phyloP scores from a whole-genome alignment of 1,139 yeast species.

The Sugiyamaella novakii region DNA sequence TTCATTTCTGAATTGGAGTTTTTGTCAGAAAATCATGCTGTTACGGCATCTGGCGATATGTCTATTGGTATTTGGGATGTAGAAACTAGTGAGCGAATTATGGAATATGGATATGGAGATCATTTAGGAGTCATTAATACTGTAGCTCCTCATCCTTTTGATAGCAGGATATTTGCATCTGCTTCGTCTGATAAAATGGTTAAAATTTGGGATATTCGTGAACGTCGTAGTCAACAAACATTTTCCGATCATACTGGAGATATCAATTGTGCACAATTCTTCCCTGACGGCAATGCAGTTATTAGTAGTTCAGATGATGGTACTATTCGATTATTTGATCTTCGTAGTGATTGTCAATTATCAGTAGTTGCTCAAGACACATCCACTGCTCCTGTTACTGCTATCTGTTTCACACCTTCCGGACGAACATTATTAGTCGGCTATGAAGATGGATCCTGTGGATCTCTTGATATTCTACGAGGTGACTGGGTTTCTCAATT shows the following conservation, averaged over 20 bases:
- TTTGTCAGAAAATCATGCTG: conserved; percentile 54
- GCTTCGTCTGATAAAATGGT: conserved; percentile 94
- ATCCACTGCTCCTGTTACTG: conserved; percentile 47
- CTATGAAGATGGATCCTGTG: conserved; percentile 73
- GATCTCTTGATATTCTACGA: conserved; percentile 77
- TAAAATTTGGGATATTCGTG: conserved; percentile 93
- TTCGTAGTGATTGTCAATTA: conserved; percentile 75
- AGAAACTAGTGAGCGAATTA: conserved; percentile 54
- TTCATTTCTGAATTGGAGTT: conserved; percentile 79
- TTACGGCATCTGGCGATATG: conserved; percentile 85
- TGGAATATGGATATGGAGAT: conserved; percentile 65
- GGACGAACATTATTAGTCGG: conserved; percentile 77
- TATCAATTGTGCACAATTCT: conserved; percentile 63
- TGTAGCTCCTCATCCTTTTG: conserved; percentile 46
- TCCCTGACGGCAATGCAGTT: conserved; percentile 64
- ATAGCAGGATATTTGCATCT: conserved; percentile 69
- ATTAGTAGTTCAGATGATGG: conserved; percentile 76
- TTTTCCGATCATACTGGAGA: conserved; percentile 65
- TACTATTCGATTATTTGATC: conserved; percentile 66
- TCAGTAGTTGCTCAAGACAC: conserved; percentile 46
- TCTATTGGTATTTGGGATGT: conserved; percentile 83
- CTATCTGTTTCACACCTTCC: conserved; percentile 72
- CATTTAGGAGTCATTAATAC: conserved; percentile 82
- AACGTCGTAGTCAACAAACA: conserved; percentile 67
- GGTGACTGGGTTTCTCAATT: conserved; percentile 64